Conservation (phyloP, 148 eudicot genomes). For the Amaranthus hypochondriacus region DNA sequence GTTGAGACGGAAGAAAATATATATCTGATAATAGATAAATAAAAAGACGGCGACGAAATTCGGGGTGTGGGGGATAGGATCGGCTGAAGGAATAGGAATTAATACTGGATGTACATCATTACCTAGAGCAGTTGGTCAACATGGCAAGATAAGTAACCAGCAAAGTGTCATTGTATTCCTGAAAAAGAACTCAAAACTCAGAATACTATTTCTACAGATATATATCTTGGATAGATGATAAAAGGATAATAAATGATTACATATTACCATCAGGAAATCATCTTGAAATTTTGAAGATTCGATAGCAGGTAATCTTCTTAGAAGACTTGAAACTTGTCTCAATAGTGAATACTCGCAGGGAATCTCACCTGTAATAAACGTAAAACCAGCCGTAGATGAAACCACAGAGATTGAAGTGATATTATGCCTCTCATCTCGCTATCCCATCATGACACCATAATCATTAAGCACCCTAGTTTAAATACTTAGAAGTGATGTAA, state of each 20-base stretch:
- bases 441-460: neutral
- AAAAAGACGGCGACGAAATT: neutral
- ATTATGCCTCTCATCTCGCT: neutral
- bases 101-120: slow-evolving; percentile 9
- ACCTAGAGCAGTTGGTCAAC: slow-evolving; percentile 93
- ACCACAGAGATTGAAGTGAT: neutral
- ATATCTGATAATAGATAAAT: neutral
- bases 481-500: neutral
- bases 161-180: slow-evolving; percentile 95
- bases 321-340: slow-evolving; percentile 90
- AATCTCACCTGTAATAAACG: slow-evolving; percentile 52
- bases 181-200: slow-evolving; percentile 21
- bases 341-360: slow-evolving; percentile 62
- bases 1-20: neutral
- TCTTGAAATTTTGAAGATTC: slow-evolving; percentile 88
- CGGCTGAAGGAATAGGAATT: neutral
- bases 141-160: slow-evolving; percentile 80
- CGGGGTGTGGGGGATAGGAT: neutral
- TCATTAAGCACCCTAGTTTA: neutral
- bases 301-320: slow-evolving; percentile 93
- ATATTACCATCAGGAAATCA: slow-evolving; percentile 75
- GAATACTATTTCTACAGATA: neutral
- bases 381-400: neutral
- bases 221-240: neutral
- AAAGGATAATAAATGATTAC: neutral